Percentiles rank a stretch among this genome's conserved stretches.
Evolutionary conservation across 2,329 filamentous ascomycete species (phyloP).

Genomic region (Colletotrichum tropicale): DNA sequence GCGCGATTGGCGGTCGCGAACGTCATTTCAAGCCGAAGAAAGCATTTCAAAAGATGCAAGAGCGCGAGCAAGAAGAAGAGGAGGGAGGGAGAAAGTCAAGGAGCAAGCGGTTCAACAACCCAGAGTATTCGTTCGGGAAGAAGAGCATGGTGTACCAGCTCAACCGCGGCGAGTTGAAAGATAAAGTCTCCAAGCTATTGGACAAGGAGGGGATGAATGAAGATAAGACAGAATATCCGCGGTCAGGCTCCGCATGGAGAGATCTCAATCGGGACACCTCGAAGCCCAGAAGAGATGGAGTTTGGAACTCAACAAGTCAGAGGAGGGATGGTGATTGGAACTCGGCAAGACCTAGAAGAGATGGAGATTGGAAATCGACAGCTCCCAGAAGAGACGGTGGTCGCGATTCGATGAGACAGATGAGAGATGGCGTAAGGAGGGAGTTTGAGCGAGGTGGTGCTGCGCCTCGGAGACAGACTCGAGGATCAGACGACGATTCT

Average conservation of each 20-base stretch:
- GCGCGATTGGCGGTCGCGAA: conserved; percentile 1
- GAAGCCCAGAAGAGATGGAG: neutral
- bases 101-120: conserved; percentile 56
- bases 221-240: neutral
- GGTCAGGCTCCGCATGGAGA: neutral
- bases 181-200: conserved; percentile 25
- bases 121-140: conserved; percentile 54
- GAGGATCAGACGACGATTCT: neutral
- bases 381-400: neutral
- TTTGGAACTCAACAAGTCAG: neutral
- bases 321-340: neutral
- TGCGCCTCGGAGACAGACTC: neutral
- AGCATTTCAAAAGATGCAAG: conserved; percentile 49
- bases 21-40: conserved; percentile 53
- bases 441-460: neutral
- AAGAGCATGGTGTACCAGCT: conserved; percentile 60
- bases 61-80: conserved; percentile 34
- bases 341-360: neutral
- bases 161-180: conserved; percentile 48
- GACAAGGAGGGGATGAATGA: neutral
- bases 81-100: conserved; percentile 46
- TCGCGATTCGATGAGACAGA: neutral
- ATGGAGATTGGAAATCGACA: neutral
- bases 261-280: neutral
- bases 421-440: neutral